A percentile compares a stretch with the other conserved stretches of the same genome.
Conservation (phyloP, 2,329 filamentous ascomycete genomes). For the Xylariaceae sp. region DNA sequence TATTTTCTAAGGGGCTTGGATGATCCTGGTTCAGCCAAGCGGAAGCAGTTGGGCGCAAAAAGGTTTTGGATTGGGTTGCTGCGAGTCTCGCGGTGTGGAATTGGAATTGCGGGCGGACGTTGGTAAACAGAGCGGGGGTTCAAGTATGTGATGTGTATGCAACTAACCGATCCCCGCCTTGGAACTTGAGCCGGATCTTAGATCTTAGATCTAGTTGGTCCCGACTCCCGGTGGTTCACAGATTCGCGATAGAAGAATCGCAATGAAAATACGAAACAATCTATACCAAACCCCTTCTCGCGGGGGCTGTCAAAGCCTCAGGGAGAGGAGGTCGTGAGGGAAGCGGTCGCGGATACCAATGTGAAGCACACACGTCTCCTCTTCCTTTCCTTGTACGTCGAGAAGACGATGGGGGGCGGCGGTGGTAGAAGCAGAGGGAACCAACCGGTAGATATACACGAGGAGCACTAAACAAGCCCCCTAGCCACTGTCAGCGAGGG, state of each 20-base stretch:
- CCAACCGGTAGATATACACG: constrained; percentile 36
- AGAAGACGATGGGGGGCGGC: constrained; percentile 28
- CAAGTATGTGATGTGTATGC: constrained; percentile 20
- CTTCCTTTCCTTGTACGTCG: constrained; percentile 29
- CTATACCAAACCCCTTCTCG: constrained; percentile 17
- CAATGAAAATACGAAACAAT: not conserved
- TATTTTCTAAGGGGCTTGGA: constrained; percentile 23
- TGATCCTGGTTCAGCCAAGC: constrained; percentile 29
- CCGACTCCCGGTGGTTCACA: not conserved
- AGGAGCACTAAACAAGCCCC: constrained; percentile 29
- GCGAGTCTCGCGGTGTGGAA: constrained; percentile 32
- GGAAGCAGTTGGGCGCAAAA: constrained; percentile 39
- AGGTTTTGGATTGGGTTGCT: constrained; percentile 40
- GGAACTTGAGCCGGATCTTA: constrained; percentile 3
- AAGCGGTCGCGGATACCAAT: constrained; percentile 21
- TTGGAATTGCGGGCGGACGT: constrained; percentile 30
- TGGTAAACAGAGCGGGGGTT: constrained; percentile 29
- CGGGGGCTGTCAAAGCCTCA: constrained; percentile 26
- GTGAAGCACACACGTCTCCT: constrained; percentile 30
- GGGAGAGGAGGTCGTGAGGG: constrained; percentile 25
- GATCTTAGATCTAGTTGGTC: not conserved
- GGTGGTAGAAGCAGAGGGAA: constrained; percentile 31
- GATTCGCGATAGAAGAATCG: not conserved
- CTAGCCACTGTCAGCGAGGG: constrained; percentile 33
- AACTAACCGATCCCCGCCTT: constrained; percentile 22